Evolutionary conservation across 306 rosid species (phyloP), one percentile per base, ranked within the genome.

Genomic region (Senna siamea): DNA sequence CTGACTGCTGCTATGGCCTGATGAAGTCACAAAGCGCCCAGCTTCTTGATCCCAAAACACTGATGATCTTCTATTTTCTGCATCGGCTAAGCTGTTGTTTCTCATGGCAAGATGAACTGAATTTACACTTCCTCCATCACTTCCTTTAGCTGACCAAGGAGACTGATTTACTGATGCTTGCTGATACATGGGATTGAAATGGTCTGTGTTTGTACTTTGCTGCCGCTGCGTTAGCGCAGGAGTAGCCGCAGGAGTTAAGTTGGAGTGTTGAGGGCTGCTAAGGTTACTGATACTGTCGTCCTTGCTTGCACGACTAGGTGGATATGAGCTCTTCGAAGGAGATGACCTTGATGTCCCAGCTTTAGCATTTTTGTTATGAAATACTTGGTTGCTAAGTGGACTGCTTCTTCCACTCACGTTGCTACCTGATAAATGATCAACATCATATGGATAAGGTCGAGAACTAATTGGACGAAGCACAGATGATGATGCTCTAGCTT

Each of bases 401-500:
- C 92, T 90, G 89, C 90, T 90, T 80, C 85, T 85, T 83, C 93
- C 92, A 47, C 96, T 90, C 80, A 85, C 84, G 71, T 82, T 90
- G 79, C 93, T 85, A 28, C 87, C 83, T 10, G 93, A 91, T 82
- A 88, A 51, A 72, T 81, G 73, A 79, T 91, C 92, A 22, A 37
- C 85, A 28, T 91, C 89, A 37, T 77, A 85, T 35, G 82, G 84
- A 67, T 86, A 83, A 71, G 79, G 77, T 59, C 85, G 85, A 64
- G 93, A 83, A 80, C 84, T 66, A 46, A 91, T 48, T 19, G 90
- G 94, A 12, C 89, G 90, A 80, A 91, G 90, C 80, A 91, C 97
- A 20, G 95, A 91, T 71, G 97, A 91, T n/a, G 97, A 91, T 43
- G 94, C 97, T 75, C 97, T 85, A 57, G 91, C 97, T 83, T 91